phyloP scores from a whole-genome alignment of 2,329 filamentous ascomycete genomes.

The Orbilia ellipsospora region DNA sequence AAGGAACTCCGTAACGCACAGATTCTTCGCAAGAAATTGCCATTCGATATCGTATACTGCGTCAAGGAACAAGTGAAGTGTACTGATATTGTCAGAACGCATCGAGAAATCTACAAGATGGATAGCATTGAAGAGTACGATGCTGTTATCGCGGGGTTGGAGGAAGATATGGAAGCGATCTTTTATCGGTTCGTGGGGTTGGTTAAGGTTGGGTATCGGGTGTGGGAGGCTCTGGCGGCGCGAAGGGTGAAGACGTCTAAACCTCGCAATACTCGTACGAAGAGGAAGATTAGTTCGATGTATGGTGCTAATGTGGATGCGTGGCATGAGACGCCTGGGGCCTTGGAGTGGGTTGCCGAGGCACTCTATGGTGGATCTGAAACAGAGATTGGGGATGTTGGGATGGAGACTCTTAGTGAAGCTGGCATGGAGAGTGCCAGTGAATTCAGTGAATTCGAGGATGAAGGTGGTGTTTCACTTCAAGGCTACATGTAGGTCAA shows the following conservation, averaged over 20 bases:
- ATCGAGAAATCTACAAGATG: slow-evolving; percentile 1
- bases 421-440: no score
- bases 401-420: no score
- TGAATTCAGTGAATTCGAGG: no score
- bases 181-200: slow-evolving; percentile 8
- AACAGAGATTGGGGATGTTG: no score
- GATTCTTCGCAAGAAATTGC: slow-evolving; percentile 12
- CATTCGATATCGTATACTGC: slow-evolving; percentile 18
- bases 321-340: slow-evolving; percentile 30
- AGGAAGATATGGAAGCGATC: slow-evolving; percentile 13
- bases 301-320: slow-evolving; percentile 13
- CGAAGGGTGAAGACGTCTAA: background rate
- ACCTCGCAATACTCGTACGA: background rate
- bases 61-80: slow-evolving; percentile 1
- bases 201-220: background rate
- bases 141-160: slow-evolving; percentile 1
- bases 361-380: background rate
- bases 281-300: background rate
- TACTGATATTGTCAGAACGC: slow-evolving; percentile 7
- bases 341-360: slow-evolving; percentile 15
- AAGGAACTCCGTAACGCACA: slow-evolving; percentile 27
- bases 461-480: no score
- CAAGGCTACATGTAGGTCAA: no score
- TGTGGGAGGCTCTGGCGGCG: slow-evolving; percentile 8
- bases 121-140: slow-evolving; percentile 15